Evolutionary conservation across 305 asterid genomes (phyloP).

Genomic region (Fraxinus velutina): DNA sequence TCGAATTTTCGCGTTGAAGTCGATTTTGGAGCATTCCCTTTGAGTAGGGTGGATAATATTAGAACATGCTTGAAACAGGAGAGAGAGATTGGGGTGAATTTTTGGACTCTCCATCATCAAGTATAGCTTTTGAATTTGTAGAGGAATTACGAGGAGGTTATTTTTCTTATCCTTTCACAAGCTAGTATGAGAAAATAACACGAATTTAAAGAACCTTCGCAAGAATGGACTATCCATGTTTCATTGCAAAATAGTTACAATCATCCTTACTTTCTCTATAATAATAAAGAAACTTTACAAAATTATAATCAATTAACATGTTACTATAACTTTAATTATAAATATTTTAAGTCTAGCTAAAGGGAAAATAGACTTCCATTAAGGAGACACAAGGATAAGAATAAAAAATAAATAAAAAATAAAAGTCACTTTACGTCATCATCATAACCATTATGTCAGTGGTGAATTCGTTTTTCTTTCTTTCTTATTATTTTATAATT

Average conservation of each 20-base stretch:
- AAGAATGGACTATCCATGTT: background rate
- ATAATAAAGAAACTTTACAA: background rate
- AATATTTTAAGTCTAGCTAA: background rate
- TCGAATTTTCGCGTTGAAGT: too few species aligned
- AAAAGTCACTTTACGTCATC: conserved; percentile 8
- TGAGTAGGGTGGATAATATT: too few species aligned
- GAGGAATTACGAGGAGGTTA: background rate
- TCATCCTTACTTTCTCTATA: background rate
- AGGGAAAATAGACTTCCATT: conserved; percentile 5
- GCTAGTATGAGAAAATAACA: too few species aligned
- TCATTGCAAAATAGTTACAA: background rate
- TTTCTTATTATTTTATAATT: background rate
- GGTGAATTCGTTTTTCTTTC: background rate
- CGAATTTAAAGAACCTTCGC: background rate
- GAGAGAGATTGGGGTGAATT: too few species aligned
- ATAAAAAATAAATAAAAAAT: background rate
- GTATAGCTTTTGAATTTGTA: too few species aligned
- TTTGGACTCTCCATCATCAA: too few species aligned
- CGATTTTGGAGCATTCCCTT: too few species aligned
- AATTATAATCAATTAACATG: background rate
- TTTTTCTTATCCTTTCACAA: background rate
- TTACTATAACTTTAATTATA: background rate
- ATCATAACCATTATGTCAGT: background rate
- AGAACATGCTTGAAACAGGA: too few species aligned
- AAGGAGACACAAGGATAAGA: conserved; percentile 15